Evolutionary conservation across 176 grass and related monocot genomes (phyloP), one percentile per base, ranked within the genome.

Genomic region (Carex littledalei): DNA sequence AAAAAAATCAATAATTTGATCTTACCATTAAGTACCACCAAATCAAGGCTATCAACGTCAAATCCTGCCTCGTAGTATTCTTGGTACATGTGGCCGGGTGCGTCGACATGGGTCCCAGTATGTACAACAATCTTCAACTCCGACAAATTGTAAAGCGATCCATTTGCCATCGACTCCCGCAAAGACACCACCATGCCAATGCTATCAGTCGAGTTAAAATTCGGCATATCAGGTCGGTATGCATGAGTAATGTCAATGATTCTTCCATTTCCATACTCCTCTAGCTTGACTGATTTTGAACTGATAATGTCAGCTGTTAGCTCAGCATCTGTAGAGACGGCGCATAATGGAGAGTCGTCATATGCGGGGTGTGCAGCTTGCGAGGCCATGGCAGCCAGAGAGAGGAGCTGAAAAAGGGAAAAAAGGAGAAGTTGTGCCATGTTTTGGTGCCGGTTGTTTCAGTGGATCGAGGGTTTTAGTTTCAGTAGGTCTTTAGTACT

Each of bases 21-120:
- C n/a, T 13, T 52, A 90, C 88, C 88, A 43, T 86, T 90, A 54
- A 90, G 84, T 1, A 86, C 79, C 41, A 22, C 69, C 32, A 90
- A 85, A 77, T 90, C 88, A 45, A 90, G 88, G 78, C 54, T 89
- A 75, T 86, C 84, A 65, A 89, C 17, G 17, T 89, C 88, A 81
- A 86, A 89, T 32, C 88, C 88, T 20, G 84, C 84, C 8, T 84
- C 84, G 62, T 63, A 84, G 53, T 84, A 90, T 14, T 84, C 79
- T 49, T 85, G 88, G 84, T 83, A 90, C 29, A 90, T 5, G 39
- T 90, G 84, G 6, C 88, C 63, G 2, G 88, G 88, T 67, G 84
- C 84, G 15, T 90, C 79, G 69, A 90, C 84, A 60, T 90, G 88
- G 79, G 88, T 90, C 20, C 84, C 88, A 53, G 59, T 65, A 85